Evolutionary conservation across 257 asterid genomes (phyloP), one percentile per base, ranked within the genome.

Genomic region (Primulina tabacum): DNA sequence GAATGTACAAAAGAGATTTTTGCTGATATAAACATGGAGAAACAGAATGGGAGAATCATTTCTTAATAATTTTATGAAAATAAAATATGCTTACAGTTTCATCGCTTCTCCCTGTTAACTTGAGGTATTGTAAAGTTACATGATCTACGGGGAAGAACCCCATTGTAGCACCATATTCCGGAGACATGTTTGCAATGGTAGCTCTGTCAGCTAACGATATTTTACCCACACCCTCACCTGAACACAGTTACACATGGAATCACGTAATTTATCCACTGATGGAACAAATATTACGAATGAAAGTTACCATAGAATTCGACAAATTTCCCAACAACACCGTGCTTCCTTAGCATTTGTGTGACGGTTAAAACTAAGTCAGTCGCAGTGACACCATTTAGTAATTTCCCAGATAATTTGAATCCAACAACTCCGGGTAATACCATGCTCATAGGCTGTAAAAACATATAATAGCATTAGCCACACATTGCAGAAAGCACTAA

Each of bases 81-180:
- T 64, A 43, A 63, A 57, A 37, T 82, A 40, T 26, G 79, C 95
- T 75, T 81, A 89, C 98, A 75, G 90, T 88, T 59, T 92, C 98
- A 43, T 92, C 96, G 68, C 97, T 90, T 87, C 98, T 84, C 74
- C 97, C 97, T 2, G 98, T 92, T 82, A 90, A 80, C 73, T 88
- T 90, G 34, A 92, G 89, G 73, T 92, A 92, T 62, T 88, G 88
- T 73, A 92, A 79, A 68, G 98, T 92, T 65, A 92, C 98, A 66
- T 80, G 83, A 81, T 92, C 98, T 26, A 92, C 98, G 20, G 97
- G 98, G 86, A 92, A 92, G 86, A 92, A 92, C n/a, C 98, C 96
- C 98, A 92, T 92, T 37, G 98, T 92, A 71, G 98, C 97, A 67
- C 97, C 97, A 84, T 92, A 92, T 81, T 92, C 98, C 0, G 98